Evolutionary conservation across 306 rosid genomes (phyloP), one percentile per base, ranked within the genome.

Genomic region (Pachyrhizus erosus): DNA sequence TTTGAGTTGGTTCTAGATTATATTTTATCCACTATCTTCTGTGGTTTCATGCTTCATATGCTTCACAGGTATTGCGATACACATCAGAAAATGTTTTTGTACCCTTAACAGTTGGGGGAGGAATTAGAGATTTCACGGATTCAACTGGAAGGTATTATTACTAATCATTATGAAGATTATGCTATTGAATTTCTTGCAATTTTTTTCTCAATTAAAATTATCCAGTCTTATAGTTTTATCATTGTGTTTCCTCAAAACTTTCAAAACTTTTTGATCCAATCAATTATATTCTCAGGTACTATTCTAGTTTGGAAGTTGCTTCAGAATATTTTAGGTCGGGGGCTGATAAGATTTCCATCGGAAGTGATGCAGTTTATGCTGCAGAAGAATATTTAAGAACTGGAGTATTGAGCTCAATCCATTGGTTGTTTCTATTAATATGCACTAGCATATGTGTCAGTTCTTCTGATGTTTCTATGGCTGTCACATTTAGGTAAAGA

Each of bases 241-340:
- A 40, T 5, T 67, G 40, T 57, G 10, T 66, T 43, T 57, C 40
- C 33, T 60, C 24, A 20, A 39, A 60, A 5, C 14, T 48, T 75
- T 67, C 6, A 24, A 21, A 46, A 48, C 34, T 0, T 42, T 65
- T 66, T 66, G 51, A 60, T 80, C 60, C n/a, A 11, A 40, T 37
- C 37, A 57, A 49, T 74, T 68, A 69, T 42, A 55, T 79, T 48
- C 77, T 42, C 84, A 93, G 99, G 94, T 86, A 91, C 87, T 92
- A 96, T 88, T 89, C 98, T 87, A 96, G 99, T 86, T 88, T 96
- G 92, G 94, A 93, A 87, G 99, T 96, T 87, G 99, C 98, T 77
- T 90, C 98, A 37, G 99, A 96, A 87, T 96, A 93, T 86, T 96
- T 96, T 82, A 92, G 99, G 87, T 93, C 98, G 55, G 99, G 99